Conservation (phyloP, 176 grass and related monocot genomes). For the Neostapfia colusana region DNA sequence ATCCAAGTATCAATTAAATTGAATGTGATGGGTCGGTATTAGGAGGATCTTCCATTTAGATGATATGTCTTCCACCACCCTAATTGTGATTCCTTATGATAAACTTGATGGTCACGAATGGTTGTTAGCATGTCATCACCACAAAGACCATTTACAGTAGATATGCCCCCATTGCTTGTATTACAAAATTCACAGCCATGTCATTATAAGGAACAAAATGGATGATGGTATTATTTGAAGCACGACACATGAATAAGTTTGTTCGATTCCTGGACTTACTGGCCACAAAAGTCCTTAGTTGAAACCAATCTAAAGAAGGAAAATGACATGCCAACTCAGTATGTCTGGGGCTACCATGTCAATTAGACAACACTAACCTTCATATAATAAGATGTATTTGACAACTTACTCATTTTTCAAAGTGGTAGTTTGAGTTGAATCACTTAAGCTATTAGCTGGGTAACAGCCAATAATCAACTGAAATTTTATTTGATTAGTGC, state of each 20-base stretch:
- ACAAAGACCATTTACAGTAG: too few species aligned
- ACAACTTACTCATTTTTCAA: conserved; percentile 4
- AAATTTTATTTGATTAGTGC: neutral
- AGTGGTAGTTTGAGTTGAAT: neutral
- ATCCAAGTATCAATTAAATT: too few species aligned
- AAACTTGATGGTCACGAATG: too few species aligned
- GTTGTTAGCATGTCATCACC: too few species aligned
- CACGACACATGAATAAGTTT: neutral
- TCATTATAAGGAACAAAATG: neutral
- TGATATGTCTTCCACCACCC: too few species aligned
- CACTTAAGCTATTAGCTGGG: conserved; percentile 22
- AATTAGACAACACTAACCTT: neutral
- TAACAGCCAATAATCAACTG: conserved; percentile 20
- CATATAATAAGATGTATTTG: neutral
- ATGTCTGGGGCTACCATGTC: neutral
- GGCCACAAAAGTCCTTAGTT: neutral
- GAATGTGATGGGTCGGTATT: too few species aligned
- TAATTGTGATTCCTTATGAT: too few species aligned
- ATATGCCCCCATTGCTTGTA: neutral
- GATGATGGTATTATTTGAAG: neutral
- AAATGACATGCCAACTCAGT: neutral
- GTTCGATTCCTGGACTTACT: conserved; percentile 5
- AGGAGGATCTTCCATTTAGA: too few species aligned
- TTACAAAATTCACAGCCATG: neutral
- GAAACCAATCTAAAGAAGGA: conserved; percentile 2